Evolutionary conservation across 352 stramenopile genomes (phyloP), one percentile per base, ranked within the genome.

Genomic region (Phytophthora nicotianae): DNA sequence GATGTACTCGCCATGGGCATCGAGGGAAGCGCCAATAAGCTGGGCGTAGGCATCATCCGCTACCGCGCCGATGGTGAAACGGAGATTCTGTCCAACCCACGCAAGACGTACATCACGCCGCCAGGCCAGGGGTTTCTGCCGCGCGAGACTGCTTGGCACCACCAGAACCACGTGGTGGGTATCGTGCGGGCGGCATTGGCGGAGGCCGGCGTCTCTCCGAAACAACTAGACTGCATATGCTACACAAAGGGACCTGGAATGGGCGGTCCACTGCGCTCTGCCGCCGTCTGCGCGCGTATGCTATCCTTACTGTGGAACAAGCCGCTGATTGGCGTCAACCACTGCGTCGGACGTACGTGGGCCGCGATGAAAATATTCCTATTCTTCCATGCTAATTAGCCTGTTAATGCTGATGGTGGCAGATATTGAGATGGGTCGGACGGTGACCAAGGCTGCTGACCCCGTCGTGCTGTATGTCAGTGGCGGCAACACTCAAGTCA

Each of bases 361-460:
- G 4, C 13, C 11, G 14, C 4, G 13, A 35, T 55, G n/a, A n/a
- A n/a, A n/a, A n/a, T n/a, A n/a, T n/a, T n/a, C n/a, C n/a, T n/a
- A n/a, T n/a, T n/a, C n/a, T n/a, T n/a, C n/a, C n/a, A n/a, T n/a
- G 2, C 4, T 47, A 47, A 52, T 65, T 38, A 8, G 20, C 20
- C 9, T 5, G 23, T 61, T 47, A 21, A n/a, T 68, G 19, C 1
- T 45, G 5, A 16, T 57, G 7, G 45, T 24, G 21, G 17, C 17
- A 94, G 85, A 99, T 70, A 99, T 99, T 74, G 98, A 99, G 87
- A 99, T 99, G 98, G 98, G 98, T 11, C 83, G 98, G 47, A 95
- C 98, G 16, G 97, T 98, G 13, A 99, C 97, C 53, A 97, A 96
- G 52, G 86, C 89, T 14, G 65, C 83, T 4, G 89, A 99, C 65